These are phyloP conservation scores for Hemisphaericaspora lyxosophila DNA, from an alignment of 1,139 yeast species.

Conservation along the genomic window DNA sequence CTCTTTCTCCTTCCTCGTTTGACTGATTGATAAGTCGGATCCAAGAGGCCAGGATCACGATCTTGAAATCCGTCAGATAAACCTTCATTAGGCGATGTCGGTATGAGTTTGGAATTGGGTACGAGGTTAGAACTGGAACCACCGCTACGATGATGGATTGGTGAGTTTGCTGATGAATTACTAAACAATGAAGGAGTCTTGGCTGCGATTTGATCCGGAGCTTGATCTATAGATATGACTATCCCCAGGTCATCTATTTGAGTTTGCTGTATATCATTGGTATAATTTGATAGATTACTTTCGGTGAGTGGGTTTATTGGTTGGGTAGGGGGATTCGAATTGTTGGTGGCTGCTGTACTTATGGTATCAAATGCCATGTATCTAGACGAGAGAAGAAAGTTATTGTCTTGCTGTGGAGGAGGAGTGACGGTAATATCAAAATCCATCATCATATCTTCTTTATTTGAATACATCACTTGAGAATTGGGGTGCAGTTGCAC, in stretches of 20 bases:
- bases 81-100: constrained; percentile 11
- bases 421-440: constrained; percentile 16
- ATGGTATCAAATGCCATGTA: constrained; percentile 13
- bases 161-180: constrained; percentile 39
- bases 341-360: constrained; percentile 10
- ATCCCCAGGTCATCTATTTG: constrained; percentile 20
- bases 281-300: constrained; percentile 22
- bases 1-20: constrained; percentile 35
- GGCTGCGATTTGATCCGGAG: constrained; percentile 35
- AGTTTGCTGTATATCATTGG: constrained; percentile 14
- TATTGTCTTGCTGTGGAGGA: constrained; percentile 9
- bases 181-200: constrained; percentile 47
- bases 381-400: constrained; percentile 4
- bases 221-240: constrained; percentile 33
- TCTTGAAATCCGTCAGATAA: background rate
- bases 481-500: constrained; percentile 4
- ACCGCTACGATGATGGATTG: constrained; percentile 21
- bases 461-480: constrained; percentile 5
- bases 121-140: constrained; percentile 13
- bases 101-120: constrained; percentile 21
- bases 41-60: constrained; percentile 20
- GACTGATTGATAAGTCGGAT: constrained; percentile 34
- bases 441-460: constrained; percentile 11
- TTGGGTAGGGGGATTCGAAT: constrained; percentile 8
- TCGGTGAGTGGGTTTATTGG: constrained; percentile 28